Conservation (phyloP, 2,329 filamentous ascomycete species). For the Plectosphaerella cucumerina region DNA sequence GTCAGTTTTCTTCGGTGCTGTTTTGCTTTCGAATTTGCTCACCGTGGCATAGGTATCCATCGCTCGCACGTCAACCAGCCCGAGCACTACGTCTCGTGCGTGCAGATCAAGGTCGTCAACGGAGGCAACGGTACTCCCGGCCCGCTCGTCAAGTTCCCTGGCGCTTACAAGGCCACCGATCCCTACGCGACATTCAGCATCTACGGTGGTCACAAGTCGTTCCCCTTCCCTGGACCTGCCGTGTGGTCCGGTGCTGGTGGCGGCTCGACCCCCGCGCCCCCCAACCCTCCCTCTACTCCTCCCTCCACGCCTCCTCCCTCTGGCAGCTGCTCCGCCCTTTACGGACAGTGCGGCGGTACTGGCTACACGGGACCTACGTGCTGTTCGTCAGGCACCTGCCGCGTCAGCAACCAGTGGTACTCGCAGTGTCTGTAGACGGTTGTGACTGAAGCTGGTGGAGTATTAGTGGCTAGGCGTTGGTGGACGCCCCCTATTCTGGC, state of each 20-base stretch:
- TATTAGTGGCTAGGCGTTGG: too few relatives aligned
- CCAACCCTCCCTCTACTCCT: neutral
- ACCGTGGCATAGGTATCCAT: slow-evolving; percentile 9
- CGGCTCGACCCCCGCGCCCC: slow-evolving; percentile 1
- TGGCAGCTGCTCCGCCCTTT: neutral
- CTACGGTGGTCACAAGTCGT: slow-evolving; percentile 13
- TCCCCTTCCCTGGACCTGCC: slow-evolving; percentile 6
- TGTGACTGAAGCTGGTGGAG: too few relatives aligned
- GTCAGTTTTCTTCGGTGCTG: slow-evolving; percentile 1
- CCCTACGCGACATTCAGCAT: slow-evolving; percentile 17
- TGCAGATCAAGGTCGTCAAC: slow-evolving; percentile 14
- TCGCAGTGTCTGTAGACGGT: slow-evolving; percentile 10
- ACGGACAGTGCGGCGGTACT: slow-evolving; percentile 8
- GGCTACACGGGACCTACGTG: slow-evolving; percentile 12
- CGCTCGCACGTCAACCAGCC: slow-evolving; percentile 18
- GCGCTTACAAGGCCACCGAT: slow-evolving; percentile 20
- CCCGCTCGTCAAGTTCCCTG: slow-evolving; percentile 22
- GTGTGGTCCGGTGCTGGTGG: slow-evolving; percentile 4
- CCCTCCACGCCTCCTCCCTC: neutral
- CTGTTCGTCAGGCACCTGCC: slow-evolving; percentile 11
- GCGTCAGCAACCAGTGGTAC: slow-evolving; percentile 13
- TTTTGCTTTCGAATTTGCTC: too few relatives aligned
- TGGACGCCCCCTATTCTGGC: too few relatives aligned
- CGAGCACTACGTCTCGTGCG: slow-evolving; percentile 14
- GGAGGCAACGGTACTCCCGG: slow-evolving; percentile 14